Percentiles rank a stretch among this genome's conserved stretches.
phyloP scores from a whole-genome alignment of 768 basidiomycete species.

The Clavaria fumosa region DNA sequence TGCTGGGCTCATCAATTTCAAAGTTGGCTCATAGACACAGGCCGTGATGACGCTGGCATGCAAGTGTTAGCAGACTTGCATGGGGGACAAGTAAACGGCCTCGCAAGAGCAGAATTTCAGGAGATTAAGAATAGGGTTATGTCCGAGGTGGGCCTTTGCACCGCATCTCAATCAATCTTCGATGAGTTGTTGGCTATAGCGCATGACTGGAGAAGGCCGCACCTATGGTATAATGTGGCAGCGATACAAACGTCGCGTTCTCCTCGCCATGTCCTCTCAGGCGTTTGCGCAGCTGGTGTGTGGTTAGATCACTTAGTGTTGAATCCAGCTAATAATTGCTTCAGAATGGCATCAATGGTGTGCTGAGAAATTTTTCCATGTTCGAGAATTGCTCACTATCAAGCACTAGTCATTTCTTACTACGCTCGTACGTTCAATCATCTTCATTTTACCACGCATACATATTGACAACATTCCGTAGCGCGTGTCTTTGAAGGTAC shows the following conservation, averaged over 20 bases:
- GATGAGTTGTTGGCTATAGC: constrained; percentile 26
- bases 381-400: too few relatives aligned
- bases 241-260: constrained; percentile 70
- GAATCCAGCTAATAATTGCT: too few relatives aligned
- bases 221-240: constrained; percentile 76
- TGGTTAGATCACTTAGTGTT: constrained; percentile 7
- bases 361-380: too few relatives aligned
- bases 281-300: constrained; percentile 87
- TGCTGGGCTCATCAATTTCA: constrained; percentile 16
- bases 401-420: constrained; percentile 81
- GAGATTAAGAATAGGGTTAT: constrained; percentile 77
- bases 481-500: constrained; percentile 85
- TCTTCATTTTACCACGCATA: not conserved
- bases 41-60: constrained; percentile 72
- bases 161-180: not conserved
- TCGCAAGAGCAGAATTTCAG: constrained; percentile 70
- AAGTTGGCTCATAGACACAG: constrained; percentile 84
- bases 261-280: constrained; percentile 91
- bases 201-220: constrained; percentile 58
- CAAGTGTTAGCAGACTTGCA: constrained; percentile 79
- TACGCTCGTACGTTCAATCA: constrained; percentile 65
- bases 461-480: constrained; percentile 16
- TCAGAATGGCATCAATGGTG: constrained; percentile 96
- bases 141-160: constrained; percentile 36
- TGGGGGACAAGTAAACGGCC: constrained; percentile 56